Percentiles rank a stretch among this genome's conserved stretches.
Conservation (phyloP, 768 basidiomycete species). For the Termitomyces sp. region DNA sequence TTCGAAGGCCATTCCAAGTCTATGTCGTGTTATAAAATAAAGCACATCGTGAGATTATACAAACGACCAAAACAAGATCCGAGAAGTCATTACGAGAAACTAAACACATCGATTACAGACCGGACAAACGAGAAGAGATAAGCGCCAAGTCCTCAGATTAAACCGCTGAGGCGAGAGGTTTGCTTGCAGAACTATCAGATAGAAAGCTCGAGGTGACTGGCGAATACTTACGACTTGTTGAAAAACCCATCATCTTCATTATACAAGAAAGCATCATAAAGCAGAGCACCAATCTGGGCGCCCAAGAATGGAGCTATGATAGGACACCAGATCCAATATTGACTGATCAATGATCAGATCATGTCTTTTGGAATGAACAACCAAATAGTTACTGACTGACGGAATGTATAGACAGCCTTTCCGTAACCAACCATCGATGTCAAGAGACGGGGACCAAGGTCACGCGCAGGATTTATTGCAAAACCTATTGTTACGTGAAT, state of each 20-base stretch:
- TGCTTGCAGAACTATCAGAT: background rate
- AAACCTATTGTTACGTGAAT: slow-evolving; percentile 20
- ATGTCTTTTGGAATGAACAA: background rate
- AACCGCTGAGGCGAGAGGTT: background rate
- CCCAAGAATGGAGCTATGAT: slow-evolving; percentile 59
- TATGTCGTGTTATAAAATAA: background rate
- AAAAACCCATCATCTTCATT: slow-evolving; percentile 48
- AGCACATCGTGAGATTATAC: background rate
- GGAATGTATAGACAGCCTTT: slow-evolving; percentile 32
- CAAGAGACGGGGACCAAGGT: slow-evolving; percentile 58
- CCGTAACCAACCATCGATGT: slow-evolving; percentile 73
- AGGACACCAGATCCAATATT: slow-evolving; percentile 76
- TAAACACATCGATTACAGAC: background rate
- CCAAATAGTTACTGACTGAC: slow-evolving; percentile 30
- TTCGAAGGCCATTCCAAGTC: background rate
- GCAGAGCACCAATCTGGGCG: slow-evolving; percentile 48
- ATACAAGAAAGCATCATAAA: slow-evolving; percentile 61
- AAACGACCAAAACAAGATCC: background rate
- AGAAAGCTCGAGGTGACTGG: background rate
- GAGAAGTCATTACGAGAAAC: too few relatives aligned
- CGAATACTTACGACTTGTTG: slow-evolving; percentile 38
- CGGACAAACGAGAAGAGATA: background rate
- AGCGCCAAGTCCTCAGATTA: background rate
- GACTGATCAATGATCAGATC: slow-evolving; percentile 26
- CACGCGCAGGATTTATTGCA: slow-evolving; percentile 30